Percentiles rank a stretch among this genome's conserved stretches.
Evolutionary conservation across 306 rosid species (phyloP).

Genomic region (Trifolium fragiferum): DNA sequence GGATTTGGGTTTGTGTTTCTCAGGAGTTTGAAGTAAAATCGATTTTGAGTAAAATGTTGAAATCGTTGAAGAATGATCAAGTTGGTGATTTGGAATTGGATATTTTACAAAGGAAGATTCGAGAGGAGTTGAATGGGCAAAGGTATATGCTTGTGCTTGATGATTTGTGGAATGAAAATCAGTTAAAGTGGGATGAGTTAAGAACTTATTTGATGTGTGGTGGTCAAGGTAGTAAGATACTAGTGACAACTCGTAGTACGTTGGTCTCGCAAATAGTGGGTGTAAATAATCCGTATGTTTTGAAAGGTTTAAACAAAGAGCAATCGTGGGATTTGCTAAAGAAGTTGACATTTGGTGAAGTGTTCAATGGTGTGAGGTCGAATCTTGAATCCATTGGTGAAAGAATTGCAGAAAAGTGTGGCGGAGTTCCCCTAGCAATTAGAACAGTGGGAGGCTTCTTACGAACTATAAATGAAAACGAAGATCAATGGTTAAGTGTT

Average conservation of each 20-base stretch:
- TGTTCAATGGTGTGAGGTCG: not conserved
- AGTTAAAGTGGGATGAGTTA: conserved; percentile 6
- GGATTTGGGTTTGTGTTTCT: conserved; percentile 15
- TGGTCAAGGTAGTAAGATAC: conserved; percentile 16
- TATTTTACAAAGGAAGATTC: conserved; percentile 2
- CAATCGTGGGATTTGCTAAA: conserved; percentile 7
- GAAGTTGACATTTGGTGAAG: conserved; percentile 3
- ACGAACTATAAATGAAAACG: not conserved
- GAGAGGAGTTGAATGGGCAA: not conserved
- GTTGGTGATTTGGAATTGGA: conserved; percentile 8
- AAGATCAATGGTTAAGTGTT: conserved; percentile 3
- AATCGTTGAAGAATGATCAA: conserved; percentile 1
- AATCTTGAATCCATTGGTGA: conserved; percentile 4
- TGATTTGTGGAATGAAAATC: conserved; percentile 21
- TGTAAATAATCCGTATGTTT: not conserved
- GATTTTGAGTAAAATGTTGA: conserved; percentile 5
- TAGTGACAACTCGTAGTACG: not conserved
- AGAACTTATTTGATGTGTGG: conserved; percentile 13
- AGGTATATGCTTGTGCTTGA: not conserved
- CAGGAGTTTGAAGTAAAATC: not conserved
- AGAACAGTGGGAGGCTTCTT: conserved; percentile 2
- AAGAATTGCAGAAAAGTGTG: conserved; percentile 2
- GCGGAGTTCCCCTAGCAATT: conserved; percentile 7
- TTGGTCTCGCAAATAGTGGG: conserved; percentile 2
- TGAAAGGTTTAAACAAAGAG: conserved; percentile 7